Base-by-base conservation (phyloP, 306 rosid species). In the Lotus japonicus region DNA sequence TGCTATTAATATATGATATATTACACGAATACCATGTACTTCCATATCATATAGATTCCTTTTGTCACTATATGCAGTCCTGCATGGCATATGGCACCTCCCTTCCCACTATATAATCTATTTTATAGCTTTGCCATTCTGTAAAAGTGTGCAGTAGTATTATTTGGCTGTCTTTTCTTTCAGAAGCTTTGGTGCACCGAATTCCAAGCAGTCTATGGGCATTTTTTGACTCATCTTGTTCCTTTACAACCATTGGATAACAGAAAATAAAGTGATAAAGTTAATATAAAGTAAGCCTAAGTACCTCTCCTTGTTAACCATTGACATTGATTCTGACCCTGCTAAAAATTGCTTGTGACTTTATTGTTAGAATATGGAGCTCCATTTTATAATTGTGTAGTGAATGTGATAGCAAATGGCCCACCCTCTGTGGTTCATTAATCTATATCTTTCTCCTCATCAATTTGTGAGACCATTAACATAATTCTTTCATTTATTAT, bases 121-220 rank as follows among this genome's bases (percentile, higher is more conserved):
- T 65, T 70, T 62, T 58, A 66, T 53, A 66, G 81, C 79, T 68
- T 68, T 75, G 57, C 42, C 66, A 48, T 74, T 67, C 71, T 77
- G 73, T 69, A 68, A 73, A 72, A 64, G 68, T 54, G 71, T 41
- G 55, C 51, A 31, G 64, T 50, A 61, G 19, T 14, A 52, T 71
- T 56, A 64, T 46, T 77, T 74, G 41, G 62, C 62, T 71, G 54
- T 51, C 74, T 57, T 69, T 69, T 72, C 11, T 75, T 77, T 77
- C 70, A 45, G 72, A 68, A 43, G 73, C 79, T 64, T 77, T 81
- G 64, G 43, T 79, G 85, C 89, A 80, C 85, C 83, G 80, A 82
- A 79, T 72, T 85, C 85, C 79, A 74, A 80, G 84, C 77, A 79
- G 89, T 76, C 91, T 41, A 59, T 63, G 81, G 48, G 33, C 69